phyloP scores from a whole-genome alignment of 768 basidiomycete species.

The Gloeostereum incarnatum region DNA sequence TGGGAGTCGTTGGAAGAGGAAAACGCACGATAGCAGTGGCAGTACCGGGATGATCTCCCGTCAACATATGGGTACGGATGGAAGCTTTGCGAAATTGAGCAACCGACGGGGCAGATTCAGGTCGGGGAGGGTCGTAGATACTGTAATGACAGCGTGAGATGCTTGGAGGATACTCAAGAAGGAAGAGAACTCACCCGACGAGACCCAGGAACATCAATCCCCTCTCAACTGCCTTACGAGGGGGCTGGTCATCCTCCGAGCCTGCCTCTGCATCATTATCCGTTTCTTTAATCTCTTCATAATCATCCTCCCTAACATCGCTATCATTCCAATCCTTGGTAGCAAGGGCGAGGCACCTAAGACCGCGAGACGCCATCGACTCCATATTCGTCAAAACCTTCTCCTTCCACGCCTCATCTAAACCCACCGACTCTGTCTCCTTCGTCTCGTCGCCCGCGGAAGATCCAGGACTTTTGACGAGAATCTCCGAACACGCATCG shows the following conservation, averaged over 20 bases:
- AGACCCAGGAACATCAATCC: slow-evolving; percentile 42
- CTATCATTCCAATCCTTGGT: too few species aligned
- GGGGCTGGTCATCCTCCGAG: not conserved
- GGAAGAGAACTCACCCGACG: too few species aligned
- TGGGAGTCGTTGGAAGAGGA: too few species aligned
- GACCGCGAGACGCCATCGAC: slow-evolving; percentile 25
- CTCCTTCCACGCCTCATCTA: slow-evolving; percentile 1
- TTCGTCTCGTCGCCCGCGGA: not conserved
- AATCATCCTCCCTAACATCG: too few species aligned
- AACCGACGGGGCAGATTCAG: slow-evolving; percentile 42
- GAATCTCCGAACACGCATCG: slow-evolving; percentile 35
- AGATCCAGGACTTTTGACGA: too few species aligned
- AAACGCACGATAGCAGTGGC: slow-evolving; percentile 40
- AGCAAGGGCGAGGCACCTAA: slow-evolving; percentile 30
- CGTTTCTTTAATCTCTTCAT: too few species aligned
- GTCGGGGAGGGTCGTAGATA: slow-evolving; percentile 48
- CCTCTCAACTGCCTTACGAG: slow-evolving; percentile 33
- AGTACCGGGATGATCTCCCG: slow-evolving; percentile 48
- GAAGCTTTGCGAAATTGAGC: slow-evolving; percentile 41
- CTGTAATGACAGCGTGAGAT: too few species aligned
- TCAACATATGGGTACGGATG: slow-evolving; percentile 42
- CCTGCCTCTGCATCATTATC: too few species aligned
- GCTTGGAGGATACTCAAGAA: too few species aligned
- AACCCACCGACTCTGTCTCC: not conserved
- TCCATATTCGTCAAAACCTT: too few species aligned